phyloP scores from a whole-genome alignment of 179 eudicot genomes.

The Corrigiola litoralis region DNA sequence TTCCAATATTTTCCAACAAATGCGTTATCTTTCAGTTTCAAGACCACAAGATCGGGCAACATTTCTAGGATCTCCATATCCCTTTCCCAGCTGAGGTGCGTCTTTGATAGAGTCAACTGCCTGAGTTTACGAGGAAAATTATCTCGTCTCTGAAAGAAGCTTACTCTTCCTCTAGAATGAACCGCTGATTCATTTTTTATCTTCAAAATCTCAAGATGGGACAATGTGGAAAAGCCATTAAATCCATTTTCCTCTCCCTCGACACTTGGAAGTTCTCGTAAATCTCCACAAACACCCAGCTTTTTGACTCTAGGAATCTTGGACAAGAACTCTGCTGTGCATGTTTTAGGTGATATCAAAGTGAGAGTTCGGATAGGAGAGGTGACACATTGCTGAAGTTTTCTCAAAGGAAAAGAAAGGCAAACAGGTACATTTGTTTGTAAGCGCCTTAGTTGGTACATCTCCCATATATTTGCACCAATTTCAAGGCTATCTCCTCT shows the following conservation, averaged over 20 bases:
- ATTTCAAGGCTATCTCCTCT: conserved; percentile 3
- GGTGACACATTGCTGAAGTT: not conserved
- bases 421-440: not conserved
- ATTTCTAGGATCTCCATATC: not conserved
- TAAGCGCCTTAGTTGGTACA: conserved; percentile 5
- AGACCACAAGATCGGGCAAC: conserved; percentile 3
- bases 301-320: not conserved
- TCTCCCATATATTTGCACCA: conserved; percentile 13
- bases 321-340: conserved; percentile 5
- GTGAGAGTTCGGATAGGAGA: conserved; percentile 6
- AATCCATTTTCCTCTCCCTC: not conserved
- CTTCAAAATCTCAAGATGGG: not conserved
- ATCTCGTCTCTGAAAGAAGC: not conserved
- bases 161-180: not conserved
- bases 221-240: not conserved
- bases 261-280: not conserved
- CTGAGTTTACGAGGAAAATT: not conserved
- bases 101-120: conserved; percentile 2
- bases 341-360: conserved; percentile 6
- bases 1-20: conserved; percentile 9
- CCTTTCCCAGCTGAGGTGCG: not conserved
- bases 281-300: conserved; percentile 3
- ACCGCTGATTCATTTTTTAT: not conserved
- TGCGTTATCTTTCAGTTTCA: conserved; percentile 7
- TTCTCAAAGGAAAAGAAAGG: not conserved